Base-by-base conservation (phyloP, 306 rosid genomes). In the Casuarina cunninghamiana region DNA sequence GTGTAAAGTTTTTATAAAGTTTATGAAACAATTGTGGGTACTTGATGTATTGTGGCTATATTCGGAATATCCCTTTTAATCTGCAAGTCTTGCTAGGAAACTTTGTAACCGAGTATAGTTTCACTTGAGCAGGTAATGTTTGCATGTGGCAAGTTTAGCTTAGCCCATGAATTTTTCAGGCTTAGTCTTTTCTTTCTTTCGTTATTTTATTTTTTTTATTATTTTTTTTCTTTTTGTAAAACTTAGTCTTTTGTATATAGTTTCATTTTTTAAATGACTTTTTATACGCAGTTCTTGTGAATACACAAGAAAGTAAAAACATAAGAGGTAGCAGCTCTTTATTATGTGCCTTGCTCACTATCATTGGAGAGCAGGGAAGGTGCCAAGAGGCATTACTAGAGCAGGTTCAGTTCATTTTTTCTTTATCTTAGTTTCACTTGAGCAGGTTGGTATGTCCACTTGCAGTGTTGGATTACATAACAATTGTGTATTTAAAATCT, bases 161-260 rank as follows among this genome's bases (percentile, higher is more conserved):
- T 95, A 84, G 98, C 92, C 87, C 97, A 95, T 78, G 97, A 92
- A 0, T 92, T 95, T 86, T 95, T 95, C 87, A 89, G 88, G 81
- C 57, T 69, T 72, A 39, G 63, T 48, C 85, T 74, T 71, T 78
- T 61, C n/a, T 49, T 53, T 55, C 83, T 66, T 67, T 26, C 1
- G 32, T 26, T 26, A 26, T 26, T 26, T 26, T 26, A 26, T 26
- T 26, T 26, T 26, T 26, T 26, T 26, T 26, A 26, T 26, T 26
- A 26, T 26, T 26, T 26, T 26, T 26, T 26, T 26, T 26, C 32
- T 26, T 26, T 26, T 26, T 26, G 32, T 26, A 26, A 26, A 26
- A 17, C 75, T 26, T 75, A 45, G 50, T 48, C 60, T 26, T 26
- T 80, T 46, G 3, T n/a, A 69, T 62, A 19, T 73, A 46, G 69